Base-by-base conservation (phyloP, 139 green algal genomes). In the Helicosporidium sp. region DNA sequence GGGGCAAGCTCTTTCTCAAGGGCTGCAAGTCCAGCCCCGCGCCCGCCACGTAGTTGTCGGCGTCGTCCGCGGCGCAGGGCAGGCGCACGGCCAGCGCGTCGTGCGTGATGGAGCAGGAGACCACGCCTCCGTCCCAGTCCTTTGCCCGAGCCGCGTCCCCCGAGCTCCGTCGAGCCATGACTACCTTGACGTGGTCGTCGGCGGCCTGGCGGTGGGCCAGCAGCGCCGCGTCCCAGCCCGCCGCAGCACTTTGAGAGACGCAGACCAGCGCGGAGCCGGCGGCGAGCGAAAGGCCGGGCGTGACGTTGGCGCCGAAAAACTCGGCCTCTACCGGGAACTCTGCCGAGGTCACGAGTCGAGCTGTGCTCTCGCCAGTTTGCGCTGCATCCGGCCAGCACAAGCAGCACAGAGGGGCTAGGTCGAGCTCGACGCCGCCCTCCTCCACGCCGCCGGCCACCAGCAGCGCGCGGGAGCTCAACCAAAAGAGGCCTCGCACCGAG, bases 131-230 rank as follows among this genome's bases (percentile, higher is more conserved):
- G n/a, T n/a, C n/a, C n/a, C n/a, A n/a, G n/a, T n/a, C n/a, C n/a
- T n/a, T n/a, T n/a, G n/a, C n/a, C n/a, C n/a, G n/a, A n/a, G n/a
- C n/a, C n/a, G n/a, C n/a, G n/a, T n/a, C n/a, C n/a, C n/a, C n/a
- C n/a, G n/a, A n/a, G n/a, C n/a, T n/a, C n/a, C n/a, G n/a, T n/a
- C n/a, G n/a, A n/a, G n/a, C n/a, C n/a, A n/a, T n/a, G n/a, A n/a
- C n/a, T 42, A 77, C 22, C 33, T 62, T 70, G 6, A 80, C 37
- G 45, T 80, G 72, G n/a, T 76, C 62, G 42, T 80, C 72, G 2
- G 28, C 46, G 6, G 58, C 41, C 55, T 70, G 69, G 48, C 61
- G 58, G 54, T 80, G 72, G 16, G 55, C 46, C 3, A 48, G 48
- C 20, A 74, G 49, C 1, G 51, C 19, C 15, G 47, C 53, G 19